Conservation (phyloP, 441 rosid species). For the Bruguiera hainesii region DNA sequence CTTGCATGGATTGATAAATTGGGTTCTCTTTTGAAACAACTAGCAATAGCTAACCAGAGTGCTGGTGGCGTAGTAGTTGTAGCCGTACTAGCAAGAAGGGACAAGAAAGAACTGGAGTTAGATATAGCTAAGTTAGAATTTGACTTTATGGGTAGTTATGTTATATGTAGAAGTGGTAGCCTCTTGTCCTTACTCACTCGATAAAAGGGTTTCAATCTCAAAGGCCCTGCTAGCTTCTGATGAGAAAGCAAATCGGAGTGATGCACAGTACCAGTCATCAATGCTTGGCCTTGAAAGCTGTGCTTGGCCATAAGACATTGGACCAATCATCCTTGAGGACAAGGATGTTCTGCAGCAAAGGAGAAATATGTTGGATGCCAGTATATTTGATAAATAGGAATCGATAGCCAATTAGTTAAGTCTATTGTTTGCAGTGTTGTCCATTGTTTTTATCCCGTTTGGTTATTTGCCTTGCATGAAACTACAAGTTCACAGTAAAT, state of each 20-base stretch:
- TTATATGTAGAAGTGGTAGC: slow-evolving; percentile 91
- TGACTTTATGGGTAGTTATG: slow-evolving; percentile 87
- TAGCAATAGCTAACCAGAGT: slow-evolving; percentile 89
- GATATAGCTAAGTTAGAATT: slow-evolving; percentile 64
- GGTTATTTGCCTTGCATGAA: too few species aligned
- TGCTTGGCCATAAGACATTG: too few species aligned
- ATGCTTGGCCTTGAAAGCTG: too few species aligned
- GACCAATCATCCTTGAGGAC: too few species aligned
- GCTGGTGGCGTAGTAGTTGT: slow-evolving; percentile 80
- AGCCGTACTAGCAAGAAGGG: slow-evolving; percentile 73
- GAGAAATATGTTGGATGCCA: too few species aligned
- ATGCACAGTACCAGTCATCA: too few species aligned
- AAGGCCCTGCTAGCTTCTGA: slow-evolving; percentile 79
- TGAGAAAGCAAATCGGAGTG: slow-evolving; percentile 81
- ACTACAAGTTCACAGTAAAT: too few species aligned
- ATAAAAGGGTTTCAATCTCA: slow-evolving; percentile 84
- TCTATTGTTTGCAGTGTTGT: too few species aligned
- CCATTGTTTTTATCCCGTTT: too few species aligned
- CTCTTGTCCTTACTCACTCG: slow-evolving; percentile 80
- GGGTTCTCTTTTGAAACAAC: slow-evolving; percentile 94
- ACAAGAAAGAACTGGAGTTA: slow-evolving; percentile 89
- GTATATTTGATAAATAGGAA: too few species aligned
- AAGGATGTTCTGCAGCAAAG: too few species aligned
- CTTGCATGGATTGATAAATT: slow-evolving; percentile 96
- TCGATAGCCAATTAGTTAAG: too few species aligned